Evolutionary conservation across 2,329 filamentous ascomycete genomes (phyloP), one percentile per base, ranked within the genome.

Genomic region (Pestalotiopsis fici): DNA sequence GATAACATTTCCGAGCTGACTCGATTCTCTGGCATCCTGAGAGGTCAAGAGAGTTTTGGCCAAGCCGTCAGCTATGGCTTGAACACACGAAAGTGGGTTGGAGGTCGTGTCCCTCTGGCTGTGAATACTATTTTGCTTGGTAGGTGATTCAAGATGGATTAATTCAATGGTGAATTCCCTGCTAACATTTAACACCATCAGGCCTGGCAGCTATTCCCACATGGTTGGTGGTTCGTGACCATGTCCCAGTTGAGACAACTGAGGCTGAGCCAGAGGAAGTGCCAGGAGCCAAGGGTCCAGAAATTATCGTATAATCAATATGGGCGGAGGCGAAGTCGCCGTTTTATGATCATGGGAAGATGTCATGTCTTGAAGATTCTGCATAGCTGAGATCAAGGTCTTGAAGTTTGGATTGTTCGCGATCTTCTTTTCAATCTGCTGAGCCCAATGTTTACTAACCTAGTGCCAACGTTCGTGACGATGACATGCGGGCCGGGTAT

Each of bases 1-100:
- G 83, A 87, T 64, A 86, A 87, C 62, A 86, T 87, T 67, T 85
- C 85, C 0, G 85, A 88, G 69, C 74, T 86, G 15, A 79, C 78
- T 3, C 77, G 81, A 0, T 78, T 81, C 59, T 78, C 79, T 2
- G 80, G 80, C 4, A 78, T 82, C 31, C 69, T 82, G 23, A 69
- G 80, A 37, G 80, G 80, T 1, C 79, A 82, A 67, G 80, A 82
- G 72, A 82, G 80, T 37, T 81, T 82, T 23, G 74, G 76, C 0
- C 80, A 82, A 68, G 80, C 79, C 1, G 73, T 82, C 9, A 75
- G 75, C n/a, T 82, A 75, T 63, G 80, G 80, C 0, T 64, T 82
- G 2, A 82, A 82, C 61, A 81, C 79, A 0, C 74, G 68, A 9
- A 72, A 78, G n/a, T 81, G 79, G 80, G 65, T 74, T 9, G 79